Base-by-base conservation (phyloP, 2,329 filamentous ascomycete species). In the Aureobasidium sp. region DNA sequence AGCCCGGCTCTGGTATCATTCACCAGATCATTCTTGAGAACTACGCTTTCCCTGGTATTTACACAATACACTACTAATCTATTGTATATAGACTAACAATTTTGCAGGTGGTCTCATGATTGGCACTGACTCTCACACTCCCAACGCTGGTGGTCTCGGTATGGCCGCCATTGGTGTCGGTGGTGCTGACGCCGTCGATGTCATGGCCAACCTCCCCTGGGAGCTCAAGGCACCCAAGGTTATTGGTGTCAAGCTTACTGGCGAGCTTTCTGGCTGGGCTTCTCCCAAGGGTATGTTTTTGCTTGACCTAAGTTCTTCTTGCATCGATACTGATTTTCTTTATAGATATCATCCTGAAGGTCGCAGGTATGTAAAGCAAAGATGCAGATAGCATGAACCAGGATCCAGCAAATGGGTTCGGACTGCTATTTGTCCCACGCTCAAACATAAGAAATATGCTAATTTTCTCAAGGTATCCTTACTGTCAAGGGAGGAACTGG, bases 11-110 rank as follows among this genome's bases (percentile, higher is more conserved):
- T 75, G 94, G 94, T 84, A 99, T 97, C 76, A 99, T 99, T 71
- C 94, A 99, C 82, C 94, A 97, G 83, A 97, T 97, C 74, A 79
- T 97, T 66, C 85, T 97, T 63, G 94, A 99, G 82, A 97, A 97
- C 84, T 97, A 97, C 77, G 92, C 92, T 76, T 97, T 97, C 88
- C 94, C 94, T 24, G n/a, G n/a, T n/a, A n/a, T n/a, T n/a, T n/a
- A n/a, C n/a, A n/a, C n/a, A n/a, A n/a, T n/a, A n/a, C n/a, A n/a
- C n/a, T n/a, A n/a, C n/a, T n/a, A n/a, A n/a, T n/a, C n/a, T n/a
- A n/a, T n/a, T n/a, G n/a, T n/a, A n/a, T n/a, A n/a, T n/a, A n/a
- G n/a, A n/a, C n/a, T n/a, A n/a, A n/a, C n/a, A n/a, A n/a, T n/a
- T n/a, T n/a, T n/a, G n/a, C n/a, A n/a, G n/a, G n/a, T n/a, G n/a